These are phyloP conservation scores for Rhytidiadelphus loreus DNA, from an alignment of 225 moss, liverwort and hornwort species.

Conservation along the genomic window DNA sequence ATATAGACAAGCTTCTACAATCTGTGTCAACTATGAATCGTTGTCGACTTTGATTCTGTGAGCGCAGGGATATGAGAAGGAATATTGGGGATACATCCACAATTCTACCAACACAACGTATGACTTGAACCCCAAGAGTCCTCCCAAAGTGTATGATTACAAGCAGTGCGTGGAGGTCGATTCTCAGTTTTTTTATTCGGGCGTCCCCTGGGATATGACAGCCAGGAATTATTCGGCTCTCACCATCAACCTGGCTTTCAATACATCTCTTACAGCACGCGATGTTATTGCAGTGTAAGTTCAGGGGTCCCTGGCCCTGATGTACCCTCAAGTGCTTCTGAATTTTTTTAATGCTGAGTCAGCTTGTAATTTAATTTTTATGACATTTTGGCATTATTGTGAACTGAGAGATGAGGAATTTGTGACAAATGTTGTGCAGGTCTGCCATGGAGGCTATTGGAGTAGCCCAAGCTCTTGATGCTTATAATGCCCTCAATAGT, in stretches of 20 bases:
- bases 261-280: slow-evolving; percentile 15
- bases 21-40: not conserved
- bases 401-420: not conserved
- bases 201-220: slow-evolving; percentile 41
- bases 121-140: not conserved
- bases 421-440: not conserved
- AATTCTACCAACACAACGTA: slow-evolving; percentile 8
- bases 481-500: slow-evolving; percentile 7
- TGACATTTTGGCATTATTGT: not conserved
- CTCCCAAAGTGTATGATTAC: slow-evolving; percentile 31
- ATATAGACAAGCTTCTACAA: not conserved
- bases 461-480: slow-evolving; percentile 35
- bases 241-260: slow-evolving; percentile 41
- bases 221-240: slow-evolving; percentile 33
- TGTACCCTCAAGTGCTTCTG: not conserved
- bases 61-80: slow-evolving; percentile 8
- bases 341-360: not conserved
- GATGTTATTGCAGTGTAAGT: slow-evolving; percentile 36
- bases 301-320: not conserved
- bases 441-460: slow-evolving; percentile 43
- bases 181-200: slow-evolving; percentile 35
- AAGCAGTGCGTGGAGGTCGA: slow-evolving; percentile 38
- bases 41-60: not conserved
- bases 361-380: too few species aligned
- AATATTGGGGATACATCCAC: slow-evolving; percentile 3